These are phyloP conservation scores for Mycena sp. DNA, from an alignment of 1,284 basidiomycete species.

Conservation along the genomic window DNA sequence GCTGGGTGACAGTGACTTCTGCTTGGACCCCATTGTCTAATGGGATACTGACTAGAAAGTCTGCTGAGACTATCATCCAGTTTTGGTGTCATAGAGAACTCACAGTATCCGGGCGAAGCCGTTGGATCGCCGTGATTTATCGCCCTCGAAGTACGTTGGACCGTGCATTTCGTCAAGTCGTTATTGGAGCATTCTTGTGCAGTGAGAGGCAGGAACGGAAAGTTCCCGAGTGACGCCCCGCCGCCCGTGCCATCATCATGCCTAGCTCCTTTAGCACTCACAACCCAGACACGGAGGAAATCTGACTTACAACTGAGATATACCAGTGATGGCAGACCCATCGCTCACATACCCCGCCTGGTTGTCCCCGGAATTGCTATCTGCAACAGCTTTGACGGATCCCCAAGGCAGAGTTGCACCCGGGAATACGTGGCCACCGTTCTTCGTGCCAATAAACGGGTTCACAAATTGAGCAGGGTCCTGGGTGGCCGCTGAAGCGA, in stretches of 20 bases:
- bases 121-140: constrained; percentile 23
- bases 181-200: constrained; percentile 14
- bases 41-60: constrained; percentile 18
- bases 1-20: constrained; percentile 64
- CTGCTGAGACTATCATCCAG: background rate
- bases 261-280: background rate
- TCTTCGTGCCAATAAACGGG: constrained; percentile 64
- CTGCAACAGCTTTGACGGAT: constrained; percentile 71
- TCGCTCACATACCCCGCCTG: constrained; percentile 67
- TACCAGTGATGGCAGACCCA: constrained; percentile 57
- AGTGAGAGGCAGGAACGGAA: constrained; percentile 26
- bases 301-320: constrained; percentile 56
- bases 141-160: constrained; percentile 6
- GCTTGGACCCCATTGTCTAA: constrained; percentile 62
- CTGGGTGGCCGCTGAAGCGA: constrained; percentile 2
- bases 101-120: constrained; percentile 29
- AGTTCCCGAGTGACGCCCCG: constrained; percentile 26
- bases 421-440: constrained; percentile 71
- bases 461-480: constrained; percentile 28
- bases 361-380: constrained; percentile 50
- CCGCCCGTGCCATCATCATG: constrained; percentile 70
- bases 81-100: too few species aligned
- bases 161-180: constrained; percentile 21
- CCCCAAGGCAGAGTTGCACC: constrained; percentile 73
- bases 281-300: background rate